Percentiles rank a stretch among this genome's conserved stretches.
These are phyloP conservation scores for Copromyces sp. DNA, from an alignment of 495 filamentous ascomycete species.

Conservation along the genomic window DNA sequence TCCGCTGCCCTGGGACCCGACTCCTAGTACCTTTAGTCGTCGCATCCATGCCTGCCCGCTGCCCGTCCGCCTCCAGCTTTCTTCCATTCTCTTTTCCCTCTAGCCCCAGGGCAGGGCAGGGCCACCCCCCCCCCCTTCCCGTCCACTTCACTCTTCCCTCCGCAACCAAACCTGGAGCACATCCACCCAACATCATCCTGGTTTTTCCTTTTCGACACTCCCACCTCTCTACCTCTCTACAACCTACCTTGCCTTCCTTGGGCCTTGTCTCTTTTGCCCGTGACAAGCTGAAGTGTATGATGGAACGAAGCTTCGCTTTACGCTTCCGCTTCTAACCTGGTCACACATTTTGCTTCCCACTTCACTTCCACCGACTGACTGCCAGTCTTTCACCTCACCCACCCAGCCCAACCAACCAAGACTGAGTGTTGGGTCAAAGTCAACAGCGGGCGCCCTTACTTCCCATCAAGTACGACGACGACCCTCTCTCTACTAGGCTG, in stretches of 20 bases:
- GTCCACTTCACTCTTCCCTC: background rate
- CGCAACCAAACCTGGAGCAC: no score
- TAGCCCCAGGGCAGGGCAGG: background rate
- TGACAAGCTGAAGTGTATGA: background rate
- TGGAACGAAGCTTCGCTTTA: background rate
- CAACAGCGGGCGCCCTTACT: background rate
- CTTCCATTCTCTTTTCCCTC: background rate
- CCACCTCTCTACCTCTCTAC: background rate
- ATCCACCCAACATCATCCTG: background rate
- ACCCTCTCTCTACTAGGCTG: background rate
- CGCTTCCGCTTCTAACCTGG: background rate
- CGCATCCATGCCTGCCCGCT: background rate
- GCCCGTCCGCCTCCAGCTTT: background rate
- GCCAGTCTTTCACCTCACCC: background rate
- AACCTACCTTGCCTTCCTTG: background rate
- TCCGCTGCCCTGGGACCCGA: background rate
- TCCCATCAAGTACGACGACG: background rate
- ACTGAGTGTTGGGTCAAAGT: background rate
- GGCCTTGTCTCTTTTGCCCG: background rate
- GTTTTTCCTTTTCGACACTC: background rate
- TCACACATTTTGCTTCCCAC: background rate
- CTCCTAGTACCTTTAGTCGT: background rate
- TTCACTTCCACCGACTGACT: background rate
- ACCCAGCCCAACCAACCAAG: background rate
- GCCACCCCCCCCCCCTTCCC: background rate